Conservation (phyloP, 768 basidiomycete species). For the Tylopilus subfusipes region DNA sequence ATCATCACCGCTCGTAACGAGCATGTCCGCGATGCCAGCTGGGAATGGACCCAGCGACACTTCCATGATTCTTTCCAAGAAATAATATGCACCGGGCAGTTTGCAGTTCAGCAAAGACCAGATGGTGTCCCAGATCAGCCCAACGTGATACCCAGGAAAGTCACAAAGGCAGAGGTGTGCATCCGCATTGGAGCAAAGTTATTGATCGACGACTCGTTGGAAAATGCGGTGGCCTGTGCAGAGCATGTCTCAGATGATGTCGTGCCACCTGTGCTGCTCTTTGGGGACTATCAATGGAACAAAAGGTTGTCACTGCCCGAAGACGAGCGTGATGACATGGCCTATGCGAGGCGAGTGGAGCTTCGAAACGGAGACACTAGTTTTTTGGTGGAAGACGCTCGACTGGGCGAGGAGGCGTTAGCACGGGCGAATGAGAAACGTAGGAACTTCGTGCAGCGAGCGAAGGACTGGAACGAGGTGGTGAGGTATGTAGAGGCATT, state of each 20-base stretch:
- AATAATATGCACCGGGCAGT: constrained; percentile 73
- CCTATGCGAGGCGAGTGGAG: constrained; percentile 49
- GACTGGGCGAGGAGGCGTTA: constrained; percentile 32
- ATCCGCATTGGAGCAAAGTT: constrained; percentile 57
- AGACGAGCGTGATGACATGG: constrained; percentile 49
- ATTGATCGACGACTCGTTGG: constrained; percentile 77
- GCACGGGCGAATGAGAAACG: constrained; percentile 43
- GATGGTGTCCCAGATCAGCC: constrained; percentile 19
- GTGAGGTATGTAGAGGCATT: constrained; percentile 42
- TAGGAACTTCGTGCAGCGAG: constrained; percentile 44
- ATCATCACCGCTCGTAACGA: constrained; percentile 73
- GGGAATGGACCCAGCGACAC: constrained; percentile 63
- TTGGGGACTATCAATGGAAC: constrained; percentile 79
- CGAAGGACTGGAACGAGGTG: constrained; percentile 62
- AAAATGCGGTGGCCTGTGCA: constrained; percentile 66
- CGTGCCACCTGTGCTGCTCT: constrained; percentile 61
- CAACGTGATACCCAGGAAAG: constrained; percentile 45
- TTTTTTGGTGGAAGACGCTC: constrained; percentile 53
- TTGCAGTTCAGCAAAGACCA: constrained; percentile 44
- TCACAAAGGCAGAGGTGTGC: constrained; percentile 75
- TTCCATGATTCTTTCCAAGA: constrained; percentile 62
- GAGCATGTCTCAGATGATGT: constrained; percentile 20
- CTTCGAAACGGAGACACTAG: constrained; percentile 42
- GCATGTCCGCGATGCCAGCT: constrained; percentile 52
- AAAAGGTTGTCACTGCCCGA: constrained; percentile 46